Evolutionary conservation across 139 green algal species (phyloP), one percentile per base, ranked within the genome.

Genomic region (Tetradesmus lagerheimii): DNA sequence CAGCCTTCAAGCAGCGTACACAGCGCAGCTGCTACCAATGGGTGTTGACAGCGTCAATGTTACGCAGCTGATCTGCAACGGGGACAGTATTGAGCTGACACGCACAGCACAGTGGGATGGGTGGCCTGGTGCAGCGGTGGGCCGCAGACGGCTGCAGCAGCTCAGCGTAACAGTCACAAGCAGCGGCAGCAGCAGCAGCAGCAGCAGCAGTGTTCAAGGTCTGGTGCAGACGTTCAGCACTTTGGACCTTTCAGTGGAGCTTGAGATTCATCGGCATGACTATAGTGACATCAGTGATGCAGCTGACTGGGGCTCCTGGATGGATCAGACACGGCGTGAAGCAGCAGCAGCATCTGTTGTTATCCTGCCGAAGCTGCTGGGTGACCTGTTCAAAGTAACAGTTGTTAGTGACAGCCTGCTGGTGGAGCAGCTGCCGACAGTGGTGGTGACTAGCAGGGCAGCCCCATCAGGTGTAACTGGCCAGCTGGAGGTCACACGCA

Each of bases 1-100:
- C 31, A 75, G 31, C 45, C 45, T 86, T 0, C n/a, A 86, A 50
- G 81, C 81, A 86, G 47, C 81, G 27, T 76, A 50, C 38, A 66
- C 47, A 47, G 81, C 31, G 2, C 81, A 86, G 47, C 25, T 86
- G 47, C 14, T 29, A 5, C n/a, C 31, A 29, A 27, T 47, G 62
- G 81, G 47, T n/a, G 18, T 27, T 12, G 81, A 64, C 39, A 47
- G 0, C 4, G 41, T 86, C 18, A 75, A 86, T 47, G 81, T 86
- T 1, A 76, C 81, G 35, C 62, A 86, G 31, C 25, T 86, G 20
- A 34, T 29, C 12, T 86, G 81, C 38, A 76, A 86, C 18, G 47
- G 81, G 5, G 16, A 75, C 16, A 74, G 20, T 2, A 77, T 77
- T 15, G 31, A 50, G 37, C 43, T 37, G 23, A n/a, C 80, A 71